A percentile compares a stretch with the other conserved stretches of the same genome.
Conservation (phyloP, 345 rosid genomes). For the Arabidopsis thaliana region DNA sequence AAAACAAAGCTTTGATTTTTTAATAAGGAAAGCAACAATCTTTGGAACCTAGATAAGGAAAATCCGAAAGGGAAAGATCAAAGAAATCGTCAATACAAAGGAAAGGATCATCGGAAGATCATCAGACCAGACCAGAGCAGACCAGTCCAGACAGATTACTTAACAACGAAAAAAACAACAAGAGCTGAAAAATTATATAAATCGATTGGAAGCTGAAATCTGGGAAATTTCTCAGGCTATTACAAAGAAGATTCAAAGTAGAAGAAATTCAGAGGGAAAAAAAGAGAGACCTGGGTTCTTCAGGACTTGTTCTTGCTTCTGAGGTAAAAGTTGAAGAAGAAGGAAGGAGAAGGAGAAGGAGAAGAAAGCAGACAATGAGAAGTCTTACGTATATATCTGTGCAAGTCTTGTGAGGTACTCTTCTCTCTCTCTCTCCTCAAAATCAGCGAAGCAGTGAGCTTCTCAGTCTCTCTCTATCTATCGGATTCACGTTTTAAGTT, state of each 20-base stretch:
- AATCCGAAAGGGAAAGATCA: background rate
- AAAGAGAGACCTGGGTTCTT: slow-evolving; percentile 31
- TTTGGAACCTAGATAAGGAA: slow-evolving; percentile 27
- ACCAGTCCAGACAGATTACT: slow-evolving; percentile 1
- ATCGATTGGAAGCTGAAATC: slow-evolving; percentile 19
- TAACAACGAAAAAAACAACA: background rate
- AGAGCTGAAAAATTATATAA: background rate
- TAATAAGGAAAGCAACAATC: slow-evolving; percentile 15
- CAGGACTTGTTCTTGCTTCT: slow-evolving; percentile 20
- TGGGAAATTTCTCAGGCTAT: background rate
- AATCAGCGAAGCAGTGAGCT: slow-evolving; percentile 50
- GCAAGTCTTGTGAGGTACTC: slow-evolving; percentile 50
- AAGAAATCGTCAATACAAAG: slow-evolving; percentile 9
- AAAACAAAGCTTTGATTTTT: background rate
- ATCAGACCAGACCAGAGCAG: background rate
- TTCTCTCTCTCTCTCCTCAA: slow-evolving; percentile 47
- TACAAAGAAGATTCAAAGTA: slow-evolving; percentile 12
- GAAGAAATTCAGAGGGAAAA: background rate
- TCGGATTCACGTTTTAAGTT: slow-evolving; percentile 46
- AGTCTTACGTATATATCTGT: slow-evolving; percentile 29
- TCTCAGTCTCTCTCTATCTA: slow-evolving; percentile 23
- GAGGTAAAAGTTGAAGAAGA: slow-evolving; percentile 16
- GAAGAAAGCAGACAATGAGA: slow-evolving; percentile 26
- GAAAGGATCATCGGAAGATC: slow-evolving; percentile 25
- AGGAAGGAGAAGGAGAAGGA: slow-evolving; percentile 18